A percentile compares a stretch with the other conserved stretches of the same genome.
phyloP scores from a whole-genome alignment of 176 grass and related monocot genomes.

The Phoenix roebelenii region DNA sequence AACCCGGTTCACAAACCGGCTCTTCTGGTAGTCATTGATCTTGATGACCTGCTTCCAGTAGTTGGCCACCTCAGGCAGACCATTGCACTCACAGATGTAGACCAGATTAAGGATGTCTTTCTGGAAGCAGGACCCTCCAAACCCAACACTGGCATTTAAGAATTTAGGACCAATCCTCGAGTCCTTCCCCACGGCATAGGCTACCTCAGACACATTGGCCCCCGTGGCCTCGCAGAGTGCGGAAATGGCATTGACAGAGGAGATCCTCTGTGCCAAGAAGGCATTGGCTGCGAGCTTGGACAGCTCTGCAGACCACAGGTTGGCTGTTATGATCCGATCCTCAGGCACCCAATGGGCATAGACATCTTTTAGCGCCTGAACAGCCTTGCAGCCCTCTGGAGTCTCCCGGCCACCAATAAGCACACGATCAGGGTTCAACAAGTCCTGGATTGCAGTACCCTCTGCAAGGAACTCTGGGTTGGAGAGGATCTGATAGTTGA shows the following conservation, averaged over 20 bases:
- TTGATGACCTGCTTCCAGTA: conserved; percentile 67
- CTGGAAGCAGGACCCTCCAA: conserved; percentile 60
- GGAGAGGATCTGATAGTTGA: conserved; percentile 65
- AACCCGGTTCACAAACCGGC: conserved; percentile 52
- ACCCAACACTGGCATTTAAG: conserved; percentile 55
- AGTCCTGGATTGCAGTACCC: conserved; percentile 50
- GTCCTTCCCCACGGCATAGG: conserved; percentile 36
- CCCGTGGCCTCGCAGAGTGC: conserved; percentile 59
- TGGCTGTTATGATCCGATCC: conserved; percentile 47
- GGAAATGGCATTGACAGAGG: conserved; percentile 39
- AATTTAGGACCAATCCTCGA: conserved; percentile 53
- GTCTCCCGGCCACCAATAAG: conserved; percentile 59
- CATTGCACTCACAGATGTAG: conserved; percentile 64
- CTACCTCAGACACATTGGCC: conserved; percentile 42
- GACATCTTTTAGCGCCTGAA: conserved; percentile 46
- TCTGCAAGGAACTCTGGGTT: conserved; percentile 63
- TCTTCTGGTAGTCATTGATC: conserved; percentile 68
- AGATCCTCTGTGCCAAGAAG: conserved; percentile 46
- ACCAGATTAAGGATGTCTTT: conserved; percentile 66
- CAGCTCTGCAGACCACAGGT: conserved; percentile 59
- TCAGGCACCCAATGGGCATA: conserved; percentile 62
- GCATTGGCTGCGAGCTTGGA: conserved; percentile 61
- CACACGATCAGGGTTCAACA: conserved; percentile 53
- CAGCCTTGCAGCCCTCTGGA: conserved; percentile 38
- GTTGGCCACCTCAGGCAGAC: conserved; percentile 44